Evolutionary conservation across 495 filamentous ascomycete species (phyloP), one percentile per base, ranked within the genome.

Genomic region (Cudoniella acicularis): DNA sequence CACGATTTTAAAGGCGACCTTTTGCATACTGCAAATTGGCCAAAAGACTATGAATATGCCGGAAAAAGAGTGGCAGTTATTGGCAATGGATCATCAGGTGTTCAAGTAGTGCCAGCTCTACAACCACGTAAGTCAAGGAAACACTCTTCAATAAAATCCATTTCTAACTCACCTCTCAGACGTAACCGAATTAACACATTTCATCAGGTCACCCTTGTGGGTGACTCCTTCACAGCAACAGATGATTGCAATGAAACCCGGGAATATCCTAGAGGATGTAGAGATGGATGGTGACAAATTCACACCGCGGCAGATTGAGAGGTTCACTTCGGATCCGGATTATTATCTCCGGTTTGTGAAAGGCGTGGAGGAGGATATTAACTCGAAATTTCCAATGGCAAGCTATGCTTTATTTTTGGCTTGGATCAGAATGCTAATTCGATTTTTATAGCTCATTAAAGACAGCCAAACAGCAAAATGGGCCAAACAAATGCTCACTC

Each of bases 161-260:
- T 10, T 23, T 41, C 72, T 73, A 23, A 74, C 78, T 48, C 77
- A 78, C 61, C 54, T 80, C 21, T 76, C 78, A 17, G 65, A 72
- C 10, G 83, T 84, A 13, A 64, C 70, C 16, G 72, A 77, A 21
- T 70, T 80, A 42, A 82, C 86, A 58, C 79, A 87, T 70, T 89
- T 87, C 53, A 81, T 80, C 8, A 78, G 87, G 17, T 83, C 82
- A 57, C 78, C 74, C 22, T 85, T 84, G 2, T 90, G 87, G 87
- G 81, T 90, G 18, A 78, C 82, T 1, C 76, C 73, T 70, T 62
- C 72, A 73, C 52, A 67, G 73, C 49, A 77, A 53, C 54, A 73
- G 54, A 66, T 71, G 0, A 76, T 78, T 73, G 73, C 72, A 54
- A 57, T 66, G 23, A 68, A 52, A 36, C 65, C 52, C 61, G 45